Evolutionary conservation across 768 basidiomycete species (phyloP), one percentile per base, ranked within the genome.

Genomic region (Amanita rubescens): DNA sequence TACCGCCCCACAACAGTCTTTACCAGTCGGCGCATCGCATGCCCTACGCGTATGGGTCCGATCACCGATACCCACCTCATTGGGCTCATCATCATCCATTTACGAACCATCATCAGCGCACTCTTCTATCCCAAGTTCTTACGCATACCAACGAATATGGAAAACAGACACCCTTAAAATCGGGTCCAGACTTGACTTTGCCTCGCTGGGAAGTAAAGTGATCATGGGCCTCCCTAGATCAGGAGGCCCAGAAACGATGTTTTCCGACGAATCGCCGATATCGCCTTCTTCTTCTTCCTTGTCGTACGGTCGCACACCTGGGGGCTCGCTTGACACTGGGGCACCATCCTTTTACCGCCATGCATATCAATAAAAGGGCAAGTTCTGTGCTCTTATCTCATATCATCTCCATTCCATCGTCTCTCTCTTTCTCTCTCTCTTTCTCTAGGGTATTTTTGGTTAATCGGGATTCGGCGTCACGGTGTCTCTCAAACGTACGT

Each of bases 31-130:
- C 12, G 80, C 82, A 22, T 76, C 80, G 9, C 83, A 86, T 60
- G 76, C 79, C 53, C 64, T 86, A 35, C 81, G 84, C 20, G 69
- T 85, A 38, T 86, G 84, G 84, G 65, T 83, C 45, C 78, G 78
- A 25, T 75, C 75, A 17, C 71, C 76, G 14, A 64, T 70, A 35
- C 70, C 68, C 20, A 50, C 65, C 19, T 42, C 59, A n/a, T n/a
- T n/a, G n/a, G n/a, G n/a, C n/a, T n/a, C n/a, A 30, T 66, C 69
- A 37, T 69, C 63, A 51, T 60, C 60, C 14, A 3, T 30, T 3
- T 8, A 30, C 3, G 27, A 30, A 8, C 27, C 27, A 30, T 30
- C 27, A 8, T 4, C 27, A 8, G 63, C 61, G 6, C 58, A 65
- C 20, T 69, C 71, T 51, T 75, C n/a, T n/a, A n/a, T n/a, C n/a